Evolutionary conservation across 164 flowering plant genomes (phyloP).

Genomic region (Amborella trichopoda): DNA sequence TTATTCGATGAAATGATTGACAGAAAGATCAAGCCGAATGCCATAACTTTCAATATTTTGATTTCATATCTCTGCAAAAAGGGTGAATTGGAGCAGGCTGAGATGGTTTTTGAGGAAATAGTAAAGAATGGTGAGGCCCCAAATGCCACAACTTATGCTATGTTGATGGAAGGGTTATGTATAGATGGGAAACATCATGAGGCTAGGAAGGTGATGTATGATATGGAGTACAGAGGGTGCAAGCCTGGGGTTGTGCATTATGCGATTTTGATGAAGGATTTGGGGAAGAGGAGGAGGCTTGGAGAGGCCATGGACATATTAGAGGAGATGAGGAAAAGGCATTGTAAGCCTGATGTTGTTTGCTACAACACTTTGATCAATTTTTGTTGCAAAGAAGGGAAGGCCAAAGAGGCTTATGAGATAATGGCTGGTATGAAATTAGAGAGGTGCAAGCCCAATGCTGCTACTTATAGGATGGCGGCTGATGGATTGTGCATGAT

Average conservation of each 20-base stretch:
- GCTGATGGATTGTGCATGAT: constrained; percentile 69
- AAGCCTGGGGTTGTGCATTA: constrained; percentile 45
- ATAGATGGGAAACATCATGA: constrained; percentile 30
- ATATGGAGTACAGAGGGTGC: constrained; percentile 87
- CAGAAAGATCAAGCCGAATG: constrained; percentile 41
- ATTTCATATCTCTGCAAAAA: constrained; percentile 51
- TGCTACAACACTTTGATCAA: constrained; percentile 61
- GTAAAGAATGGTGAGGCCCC: constrained; percentile 32
- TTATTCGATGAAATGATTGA: constrained; percentile 86
- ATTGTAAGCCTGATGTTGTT: constrained; percentile 65
- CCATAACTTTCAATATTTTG: constrained; percentile 59
- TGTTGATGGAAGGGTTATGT: constrained; percentile 83
- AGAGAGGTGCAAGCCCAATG: constrained; percentile 63
- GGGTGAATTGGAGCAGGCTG: constrained; percentile 41
- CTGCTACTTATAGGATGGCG: constrained; percentile 68
- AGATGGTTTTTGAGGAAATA: constrained; percentile 54
- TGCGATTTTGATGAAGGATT: constrained; percentile 75
- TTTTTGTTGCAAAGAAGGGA: constrained; percentile 47
- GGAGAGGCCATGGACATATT: constrained; percentile 58
- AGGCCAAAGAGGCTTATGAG: constrained; percentile 53
- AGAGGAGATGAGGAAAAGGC: constrained; percentile 61
- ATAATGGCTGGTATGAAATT: constrained; percentile 66
- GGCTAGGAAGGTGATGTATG: constrained; percentile 88
- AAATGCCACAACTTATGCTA: constrained; percentile 56
- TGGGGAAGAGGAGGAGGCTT: constrained; percentile 54